These are phyloP conservation scores for Lunularia cruciata DNA, from an alignment of 225 moss, liverwort and hornwort species.

Conservation along the genomic window DNA sequence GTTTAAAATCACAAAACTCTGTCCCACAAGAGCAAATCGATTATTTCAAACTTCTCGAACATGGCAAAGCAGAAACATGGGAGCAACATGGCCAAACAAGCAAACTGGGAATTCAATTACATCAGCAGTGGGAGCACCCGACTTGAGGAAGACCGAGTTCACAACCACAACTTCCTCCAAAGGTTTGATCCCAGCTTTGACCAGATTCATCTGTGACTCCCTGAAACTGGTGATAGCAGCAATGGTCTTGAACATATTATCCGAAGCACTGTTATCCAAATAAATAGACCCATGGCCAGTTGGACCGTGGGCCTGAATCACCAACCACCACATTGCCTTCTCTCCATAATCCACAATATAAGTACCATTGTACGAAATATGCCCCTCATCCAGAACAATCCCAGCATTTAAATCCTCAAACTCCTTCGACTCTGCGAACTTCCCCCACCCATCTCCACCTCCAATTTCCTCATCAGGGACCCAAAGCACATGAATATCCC, in stretches of 20 bases:
- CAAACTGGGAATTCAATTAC: slow-evolving; percentile 1
- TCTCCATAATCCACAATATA: slow-evolving; percentile 52
- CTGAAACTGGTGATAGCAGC: slow-evolving; percentile 47
- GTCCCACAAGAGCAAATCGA: no score
- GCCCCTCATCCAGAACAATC: slow-evolving; percentile 60
- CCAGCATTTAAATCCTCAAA: slow-evolving; percentile 56
- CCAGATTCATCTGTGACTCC: slow-evolving; percentile 47
- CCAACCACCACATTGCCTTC: slow-evolving; percentile 59
- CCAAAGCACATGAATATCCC: slow-evolving; percentile 63
- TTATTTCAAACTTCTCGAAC: no score
- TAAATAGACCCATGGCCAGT: slow-evolving; percentile 54
- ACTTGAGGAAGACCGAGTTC: slow-evolving; percentile 64
- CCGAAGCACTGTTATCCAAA: slow-evolving; percentile 55
- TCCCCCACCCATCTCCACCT: slow-evolving; percentile 56
- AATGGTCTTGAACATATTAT: slow-evolving; percentile 60
- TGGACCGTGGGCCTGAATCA: slow-evolving; percentile 56
- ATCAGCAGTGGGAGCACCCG: slow-evolving; percentile 46
- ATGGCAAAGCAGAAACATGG: no score
- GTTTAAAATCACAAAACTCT: no score
- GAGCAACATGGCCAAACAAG: no score
- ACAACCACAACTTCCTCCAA: slow-evolving; percentile 67
- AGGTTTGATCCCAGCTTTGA: slow-evolving; percentile 44
- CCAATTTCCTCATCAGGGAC: slow-evolving; percentile 87
- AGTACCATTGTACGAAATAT: slow-evolving; percentile 31
- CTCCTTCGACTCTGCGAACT: slow-evolving; percentile 47